phyloP scores from a whole-genome alignment of 768 basidiomycete genomes.

The Gloeophyllum trabeum region DNA sequence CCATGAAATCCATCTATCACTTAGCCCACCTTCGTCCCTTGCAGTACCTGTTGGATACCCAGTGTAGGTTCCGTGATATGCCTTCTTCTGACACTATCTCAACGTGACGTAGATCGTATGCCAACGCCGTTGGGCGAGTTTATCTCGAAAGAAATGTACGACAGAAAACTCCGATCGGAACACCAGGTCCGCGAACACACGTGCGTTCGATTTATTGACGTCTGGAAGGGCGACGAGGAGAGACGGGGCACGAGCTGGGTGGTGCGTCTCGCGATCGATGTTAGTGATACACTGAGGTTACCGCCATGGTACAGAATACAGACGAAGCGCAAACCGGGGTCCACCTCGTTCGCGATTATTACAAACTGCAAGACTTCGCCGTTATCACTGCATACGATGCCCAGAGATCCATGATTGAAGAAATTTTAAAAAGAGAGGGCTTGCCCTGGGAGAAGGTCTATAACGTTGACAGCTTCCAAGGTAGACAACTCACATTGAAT shows the following conservation, averaged over 20 bases:
- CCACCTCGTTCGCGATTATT: conserved; percentile 7
- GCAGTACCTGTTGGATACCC: conserved; percentile 31
- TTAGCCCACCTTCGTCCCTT: conserved; percentile 23
- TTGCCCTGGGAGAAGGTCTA: conserved; percentile 59
- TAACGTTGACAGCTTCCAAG: conserved; percentile 73
- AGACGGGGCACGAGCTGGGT: conserved; percentile 30
- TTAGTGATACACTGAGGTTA: not conserved
- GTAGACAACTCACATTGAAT: conserved; percentile 20
- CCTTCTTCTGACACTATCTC: not conserved
- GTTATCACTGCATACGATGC: conserved; percentile 80
- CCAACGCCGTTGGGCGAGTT: conserved; percentile 35
- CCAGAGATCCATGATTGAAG: conserved; percentile 52
- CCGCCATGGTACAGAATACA: conserved; percentile 15
- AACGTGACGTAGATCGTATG: conserved; percentile 32
- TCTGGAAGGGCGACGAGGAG: conserved; percentile 23
- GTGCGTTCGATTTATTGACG: conserved; percentile 36
- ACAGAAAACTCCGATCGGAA: conserved; percentile 23
- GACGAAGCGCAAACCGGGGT: conserved; percentile 16
- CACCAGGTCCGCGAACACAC: conserved; percentile 21
- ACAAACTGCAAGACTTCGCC: conserved; percentile 24
- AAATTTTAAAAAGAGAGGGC: conserved; percentile 32
- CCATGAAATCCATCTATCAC: conserved; percentile 38
- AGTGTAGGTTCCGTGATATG: conserved; percentile 23
- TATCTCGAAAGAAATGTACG: conserved; percentile 34
- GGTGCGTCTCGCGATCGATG: conserved; percentile 15